These are phyloP conservation scores for Stropharia rugosoannulata DNA, from an alignment of 768 basidiomycete genomes.

Conservation along the genomic window DNA sequence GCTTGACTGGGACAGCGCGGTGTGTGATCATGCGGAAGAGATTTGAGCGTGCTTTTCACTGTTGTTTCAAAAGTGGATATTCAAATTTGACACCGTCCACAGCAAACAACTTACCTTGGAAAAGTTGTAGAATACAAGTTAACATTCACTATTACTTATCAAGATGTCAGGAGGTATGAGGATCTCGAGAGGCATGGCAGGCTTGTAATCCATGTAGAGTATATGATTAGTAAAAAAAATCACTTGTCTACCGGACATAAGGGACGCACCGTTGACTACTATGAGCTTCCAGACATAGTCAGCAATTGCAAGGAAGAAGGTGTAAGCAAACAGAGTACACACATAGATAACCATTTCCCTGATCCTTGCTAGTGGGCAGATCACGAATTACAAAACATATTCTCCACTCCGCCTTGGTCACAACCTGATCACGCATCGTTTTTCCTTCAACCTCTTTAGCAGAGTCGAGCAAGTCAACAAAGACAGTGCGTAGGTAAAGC, in stretches of 20 bases:
- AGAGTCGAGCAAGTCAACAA: slow-evolving; percentile 72
- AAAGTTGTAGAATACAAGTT: slow-evolving; percentile 72
- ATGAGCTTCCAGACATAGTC: neutral
- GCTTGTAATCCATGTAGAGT: slow-evolving; percentile 86
- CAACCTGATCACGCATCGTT: slow-evolving; percentile 24
- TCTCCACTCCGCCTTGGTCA: slow-evolving; percentile 67
- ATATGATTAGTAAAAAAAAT: no score
- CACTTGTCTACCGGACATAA: slow-evolving; percentile 2
- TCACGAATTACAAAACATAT: slow-evolving; percentile 85
- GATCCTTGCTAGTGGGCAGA: slow-evolving; percentile 60
- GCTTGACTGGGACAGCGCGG: no score
- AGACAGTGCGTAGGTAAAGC: slow-evolving; percentile 77
- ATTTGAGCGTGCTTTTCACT: slow-evolving; percentile 69
- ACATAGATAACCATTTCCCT: slow-evolving; percentile 80
- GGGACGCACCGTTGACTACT: slow-evolving; percentile 55
- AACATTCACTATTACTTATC: slow-evolving; percentile 87
- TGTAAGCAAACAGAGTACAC: slow-evolving; percentile 17
- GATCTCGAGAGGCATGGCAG: slow-evolving; percentile 70
- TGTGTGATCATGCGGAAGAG: slow-evolving; percentile 59
- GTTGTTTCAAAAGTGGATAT: neutral
- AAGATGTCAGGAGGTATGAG: slow-evolving; percentile 70
- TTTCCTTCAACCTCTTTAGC: slow-evolving; percentile 25
- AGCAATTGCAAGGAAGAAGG: neutral
- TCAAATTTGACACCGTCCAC: neutral
- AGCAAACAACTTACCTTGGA: slow-evolving; percentile 55